Base-by-base conservation (phyloP, 2,329 filamentous ascomycete species). In the Verticillium dahliae region DNA sequence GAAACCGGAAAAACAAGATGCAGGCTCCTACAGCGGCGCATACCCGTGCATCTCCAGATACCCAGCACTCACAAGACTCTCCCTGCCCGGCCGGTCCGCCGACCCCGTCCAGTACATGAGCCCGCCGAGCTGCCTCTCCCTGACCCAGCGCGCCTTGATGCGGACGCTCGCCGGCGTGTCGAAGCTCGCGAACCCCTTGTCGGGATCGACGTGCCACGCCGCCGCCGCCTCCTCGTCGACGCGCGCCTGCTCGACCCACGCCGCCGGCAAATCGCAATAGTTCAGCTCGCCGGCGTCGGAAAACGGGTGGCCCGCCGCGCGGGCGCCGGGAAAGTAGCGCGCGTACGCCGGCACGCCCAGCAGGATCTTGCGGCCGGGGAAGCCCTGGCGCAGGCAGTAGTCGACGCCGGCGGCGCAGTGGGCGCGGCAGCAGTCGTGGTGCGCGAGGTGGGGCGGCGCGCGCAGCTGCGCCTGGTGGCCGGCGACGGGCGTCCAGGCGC, bases 91-190 rank as follows among this genome's bases (percentile, higher is more conserved):
- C 7, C 80, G 77, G 73, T 90, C 87, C 0, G 81, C 84, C 2
- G 81, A 82, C 1, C 86, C 86, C 45, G 86, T 87, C 87, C 87
- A 90, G 73, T 88, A 90, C 70, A 90, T 90, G 35, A 90, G 66
- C 0, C 87, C 87, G 0, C 81, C 87, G 1, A 90, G 74, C 1
- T 78, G 78, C 62, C 79, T 77, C 39, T 77, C 73, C 56, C 78
- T 81, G 56, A 81, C 85, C 67, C 85, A 89, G 39, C 77, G 75
- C 0, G 86, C 87, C 73, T 90, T 90, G 67, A 81, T 78, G 60
- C 75, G 71, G 15, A 90, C 86, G 0, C 85, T 88, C 31, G 75
- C 73, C 5, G 85, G 81, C 37, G 83, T 85, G 67, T 90, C 87
- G 65, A 89, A 88, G 10, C 83, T 87, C 6, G 88, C 79, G 64